Evolutionary conservation across 768 basidiomycete genomes (phyloP), one percentile per base, ranked within the genome.

Genomic region (Sarcomyxa edulis): DNA sequence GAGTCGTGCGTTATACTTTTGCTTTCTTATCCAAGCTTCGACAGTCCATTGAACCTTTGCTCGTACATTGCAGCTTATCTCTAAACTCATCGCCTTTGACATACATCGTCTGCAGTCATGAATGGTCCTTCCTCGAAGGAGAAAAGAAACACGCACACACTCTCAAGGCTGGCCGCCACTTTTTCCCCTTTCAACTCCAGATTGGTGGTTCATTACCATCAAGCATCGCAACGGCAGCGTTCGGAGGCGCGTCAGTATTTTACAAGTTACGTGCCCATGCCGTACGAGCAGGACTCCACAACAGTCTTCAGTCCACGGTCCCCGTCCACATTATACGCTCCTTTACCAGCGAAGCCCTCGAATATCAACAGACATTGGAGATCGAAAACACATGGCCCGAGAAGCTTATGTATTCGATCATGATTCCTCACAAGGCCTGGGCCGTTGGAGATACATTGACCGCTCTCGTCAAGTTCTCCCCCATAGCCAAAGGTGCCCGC

Each of bases 361-460:
- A 97, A 59, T 97, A 90, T 66, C 94, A 91, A 52, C 93, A 97
- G 55, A 91, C 91, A 2, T 74, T 96, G 42, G 95, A 98, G 58
- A 83, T 90, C 48, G 89, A 96, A 60, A 96, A 94, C 58, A 93
- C 92, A 11, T 98, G 95, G 95, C 93, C 95, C 0, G 85, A 84
- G 15, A 98, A 97, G 65, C 67, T 96, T 61, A 95, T 94, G 93
- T 97, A 95, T 59, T 82, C 85, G 5, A 77, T 91, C 53, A 86
- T 92, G 66, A 61, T 98, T 22, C 94, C 94, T 0, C 92, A 95
- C 71, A 95, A 94, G 55, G 95, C 94, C 0, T 97, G 87, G 81
- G 89, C 92, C 1, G 86, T 83, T 0, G 94, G 93, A 5, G 93
- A 97, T 59, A 73, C 71, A 7, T 64, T 96, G 40, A 83, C 84